phyloP scores from a whole-genome alignment of 306 rosid genomes.

The Fragaria vesca region DNA sequence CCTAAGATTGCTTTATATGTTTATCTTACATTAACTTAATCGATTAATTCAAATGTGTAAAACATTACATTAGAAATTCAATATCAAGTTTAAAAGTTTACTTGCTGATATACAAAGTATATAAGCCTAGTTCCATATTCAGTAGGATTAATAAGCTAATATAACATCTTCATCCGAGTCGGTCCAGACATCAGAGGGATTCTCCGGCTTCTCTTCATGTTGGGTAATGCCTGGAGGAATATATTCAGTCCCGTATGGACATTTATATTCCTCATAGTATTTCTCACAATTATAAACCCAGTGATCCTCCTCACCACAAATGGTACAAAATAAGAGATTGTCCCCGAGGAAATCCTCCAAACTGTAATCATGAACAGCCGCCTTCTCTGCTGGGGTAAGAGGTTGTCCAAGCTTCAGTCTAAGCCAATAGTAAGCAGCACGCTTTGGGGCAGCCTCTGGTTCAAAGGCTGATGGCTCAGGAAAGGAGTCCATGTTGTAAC shows the following conservation, averaged over 20 bases:
- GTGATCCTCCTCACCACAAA: background rate
- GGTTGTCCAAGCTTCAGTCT: background rate
- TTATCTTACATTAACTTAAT: too few relatives aligned
- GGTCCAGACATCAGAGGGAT: background rate
- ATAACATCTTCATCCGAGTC: background rate
- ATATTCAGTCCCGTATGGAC: background rate
- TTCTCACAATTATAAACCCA: background rate
- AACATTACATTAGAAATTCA: too few relatives aligned
- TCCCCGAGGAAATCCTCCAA: background rate
- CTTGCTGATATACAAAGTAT: too few relatives aligned
- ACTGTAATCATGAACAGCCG: background rate
- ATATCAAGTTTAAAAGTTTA: too few relatives aligned
- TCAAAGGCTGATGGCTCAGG: too few relatives aligned
- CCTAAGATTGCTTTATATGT: too few relatives aligned
- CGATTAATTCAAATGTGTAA: too few relatives aligned
- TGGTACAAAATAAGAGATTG: background rate
- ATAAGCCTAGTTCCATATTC: too few relatives aligned
- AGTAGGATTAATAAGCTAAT: too few relatives aligned
- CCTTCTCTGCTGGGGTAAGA: background rate
- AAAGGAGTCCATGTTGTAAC: too few relatives aligned
- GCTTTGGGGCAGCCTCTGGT: background rate
- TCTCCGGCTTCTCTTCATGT: too few relatives aligned
- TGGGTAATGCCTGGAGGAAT: background rate
- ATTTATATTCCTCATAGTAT: background rate
- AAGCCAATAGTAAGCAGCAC: background rate